These are phyloP conservation scores for Penicillium turbatum DNA, from an alignment of 495 filamentous ascomycete species.

Conservation along the genomic window DNA sequence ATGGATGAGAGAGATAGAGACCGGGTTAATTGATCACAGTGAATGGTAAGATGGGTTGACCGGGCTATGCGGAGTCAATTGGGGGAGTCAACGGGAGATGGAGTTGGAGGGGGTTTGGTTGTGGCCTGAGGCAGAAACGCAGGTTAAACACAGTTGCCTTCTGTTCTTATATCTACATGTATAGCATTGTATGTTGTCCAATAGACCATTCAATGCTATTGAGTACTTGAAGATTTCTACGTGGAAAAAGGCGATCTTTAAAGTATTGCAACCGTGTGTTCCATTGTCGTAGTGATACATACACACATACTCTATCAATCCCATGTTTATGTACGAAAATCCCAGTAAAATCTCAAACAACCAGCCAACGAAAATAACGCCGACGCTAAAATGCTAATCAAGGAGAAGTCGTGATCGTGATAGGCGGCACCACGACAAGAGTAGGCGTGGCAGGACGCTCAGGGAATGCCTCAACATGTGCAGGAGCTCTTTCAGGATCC, in stretches of 20 bases:
- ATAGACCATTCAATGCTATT: too few relatives aligned
- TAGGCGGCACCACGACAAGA: conserved; percentile 30
- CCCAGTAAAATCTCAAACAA: neutral
- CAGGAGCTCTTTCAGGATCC: conserved; percentile 12
- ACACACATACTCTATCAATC: neutral
- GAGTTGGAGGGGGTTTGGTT: conserved; percentile 15
- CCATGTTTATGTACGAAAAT: neutral
- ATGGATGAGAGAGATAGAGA: neutral
- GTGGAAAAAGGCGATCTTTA: too few relatives aligned
- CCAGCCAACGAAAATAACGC: neutral
- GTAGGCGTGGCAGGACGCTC: conserved; percentile 21
- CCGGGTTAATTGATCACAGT: neutral
- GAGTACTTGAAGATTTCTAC: too few relatives aligned
- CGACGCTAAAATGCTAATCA: conserved; percentile 8
- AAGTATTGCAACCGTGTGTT: too few relatives aligned
- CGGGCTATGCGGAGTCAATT: conserved; percentile 2
- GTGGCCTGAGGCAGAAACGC: conserved; percentile 26
- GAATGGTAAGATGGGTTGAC: neutral
- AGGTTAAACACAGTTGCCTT: neutral
- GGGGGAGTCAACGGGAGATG: conserved; percentile 10
- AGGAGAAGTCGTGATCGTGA: conserved; percentile 36
- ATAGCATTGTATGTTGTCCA: too few relatives aligned
- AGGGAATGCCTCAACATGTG: conserved; percentile 10
- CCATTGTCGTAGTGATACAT: neutral
- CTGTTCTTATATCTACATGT: too few relatives aligned